Evolutionary conservation across 176 grass and related monocot species (phyloP), one percentile per base, ranked within the genome.

Genomic region (Hsuehochloa calcarea): DNA sequence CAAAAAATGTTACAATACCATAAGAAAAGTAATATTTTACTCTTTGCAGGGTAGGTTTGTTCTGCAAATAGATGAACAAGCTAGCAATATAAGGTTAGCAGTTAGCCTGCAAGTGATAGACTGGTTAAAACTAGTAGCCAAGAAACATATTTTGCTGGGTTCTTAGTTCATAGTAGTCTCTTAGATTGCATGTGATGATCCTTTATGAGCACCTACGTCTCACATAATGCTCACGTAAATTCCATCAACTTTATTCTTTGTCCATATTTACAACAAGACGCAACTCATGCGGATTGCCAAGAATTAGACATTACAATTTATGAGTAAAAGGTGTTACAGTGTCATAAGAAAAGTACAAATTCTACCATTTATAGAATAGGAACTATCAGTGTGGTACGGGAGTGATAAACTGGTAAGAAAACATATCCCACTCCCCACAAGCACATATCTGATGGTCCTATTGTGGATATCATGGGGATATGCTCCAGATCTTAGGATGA

Each of bases 201-300:
- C 82, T 75, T 80, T 68, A 75, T 85, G 76, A 80, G 82, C 61
- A 70, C 15, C n/a, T 41, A 31, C 5, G 6, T 69, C 82, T 81
- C 50, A 68, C 63, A 50, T 56, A 40, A 68, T 69, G 23, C 39
- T 80, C 82, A 69, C 11, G 43, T 52, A 80, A 85, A 67, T 75
- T 49, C 72, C 82, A 85, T 70, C 70, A 85, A 43, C 50, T 62
- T 89, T 61, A 85, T 10, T 74, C 39, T 80, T 43, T 80, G 77
- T 85, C 71, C 78, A 85, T 69, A 89, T 81, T 75, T 81, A 89
- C 82, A 89, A 70, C 7, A 85, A 56, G 34, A 81, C 1, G 20
- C 41, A 70, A 89, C 88, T 89, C 52, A 54, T 55, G 63, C 4
- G 14, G 63, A 35, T 65, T 77, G 26, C 83, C 88, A 77, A 77